Base-by-base conservation (phyloP, 352 stramenopile genomes). In the Thalassiosira hispida region DNA sequence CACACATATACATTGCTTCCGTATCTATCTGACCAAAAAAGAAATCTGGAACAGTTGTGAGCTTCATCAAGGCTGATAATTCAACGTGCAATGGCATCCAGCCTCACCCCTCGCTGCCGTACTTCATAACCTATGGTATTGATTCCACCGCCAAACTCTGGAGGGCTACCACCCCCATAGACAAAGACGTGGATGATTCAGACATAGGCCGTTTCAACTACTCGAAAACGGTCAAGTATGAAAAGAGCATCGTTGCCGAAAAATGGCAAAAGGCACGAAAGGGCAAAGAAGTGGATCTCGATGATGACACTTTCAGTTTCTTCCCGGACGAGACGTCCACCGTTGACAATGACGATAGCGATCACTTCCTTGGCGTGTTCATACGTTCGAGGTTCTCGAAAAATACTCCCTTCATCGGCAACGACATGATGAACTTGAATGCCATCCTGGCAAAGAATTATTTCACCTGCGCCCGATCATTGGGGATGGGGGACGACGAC, bases 101-200 rank as follows among this genome's bases (percentile, higher is more conserved):
- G 59, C 86, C 88, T 29, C 88, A 93, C 59, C 86, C 86, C 27
- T 74, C 68, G 8, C 61, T 92, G 22, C 88, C 88, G 14, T 75
- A 88, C 20, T 93, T 93, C 44, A 75, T 91, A 12, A 91, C 82
- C 1, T 93, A 93, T 68, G 88, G 88, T 2, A 93, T 92, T 51
- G 88, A 93, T 86, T 89, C 82, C 1, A 92, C 84, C 31, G 88
- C 86, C 11, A 92, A 92, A 57, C 70, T 93, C 22, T 93, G 88
- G 88, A 72, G 88, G 67, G 82, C 86, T 9, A 90, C 82, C n/a
- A 78, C 38, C 29, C 88, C 88, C 7, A 78, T 92, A 29, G 86
- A 90, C 64, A 35, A 57, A 27, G 70, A 90, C 18, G 62, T 89
- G 3, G 86, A 93, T 51, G 88, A 93, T 64, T 91, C 86, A 35